Conservation (phyloP, 768 basidiomycete species). For the Serendipita sp. region DNA sequence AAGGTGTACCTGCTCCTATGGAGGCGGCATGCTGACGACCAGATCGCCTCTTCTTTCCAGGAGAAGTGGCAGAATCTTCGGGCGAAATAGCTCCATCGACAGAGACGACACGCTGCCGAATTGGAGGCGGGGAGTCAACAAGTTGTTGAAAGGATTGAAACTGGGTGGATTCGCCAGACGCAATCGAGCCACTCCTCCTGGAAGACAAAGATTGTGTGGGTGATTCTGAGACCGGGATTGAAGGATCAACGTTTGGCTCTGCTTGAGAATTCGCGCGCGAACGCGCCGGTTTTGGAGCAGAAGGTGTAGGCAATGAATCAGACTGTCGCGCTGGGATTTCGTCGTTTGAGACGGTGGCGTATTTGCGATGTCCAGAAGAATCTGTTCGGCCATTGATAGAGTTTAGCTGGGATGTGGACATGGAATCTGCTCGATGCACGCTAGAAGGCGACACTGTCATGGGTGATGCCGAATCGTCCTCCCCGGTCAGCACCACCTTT, state of each 20-base stretch:
- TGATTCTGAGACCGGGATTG: not conserved
- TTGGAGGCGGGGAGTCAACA: not conserved
- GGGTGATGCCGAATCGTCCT: not conserved
- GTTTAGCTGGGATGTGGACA: not conserved
- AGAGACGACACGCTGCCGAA: not conserved
- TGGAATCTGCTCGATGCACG: not conserved
- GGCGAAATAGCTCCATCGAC: not conserved
- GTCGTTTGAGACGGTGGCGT: not conserved
- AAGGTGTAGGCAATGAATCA: not conserved
- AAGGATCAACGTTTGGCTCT: not conserved
- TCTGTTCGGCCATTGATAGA: not conserved
- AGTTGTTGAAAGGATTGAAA: not conserved
- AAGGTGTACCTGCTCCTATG: not conserved
- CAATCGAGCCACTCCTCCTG: not conserved
- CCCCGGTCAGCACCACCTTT: not conserved
- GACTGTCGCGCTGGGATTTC: not conserved
- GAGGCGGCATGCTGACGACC: slow-evolving; percentile 4
- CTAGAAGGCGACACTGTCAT: slow-evolving; percentile 4
- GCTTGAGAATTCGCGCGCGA: not conserved
- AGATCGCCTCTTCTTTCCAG: slow-evolving; percentile 2
- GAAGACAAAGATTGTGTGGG: not conserved
- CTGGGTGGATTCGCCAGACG: not conserved
- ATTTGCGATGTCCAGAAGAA: not conserved
- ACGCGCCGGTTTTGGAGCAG: not conserved
- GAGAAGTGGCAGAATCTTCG: not conserved